Conservation (phyloP, 2,329 filamentous ascomycete species). For the Verticillium albo-atrum region DNA sequence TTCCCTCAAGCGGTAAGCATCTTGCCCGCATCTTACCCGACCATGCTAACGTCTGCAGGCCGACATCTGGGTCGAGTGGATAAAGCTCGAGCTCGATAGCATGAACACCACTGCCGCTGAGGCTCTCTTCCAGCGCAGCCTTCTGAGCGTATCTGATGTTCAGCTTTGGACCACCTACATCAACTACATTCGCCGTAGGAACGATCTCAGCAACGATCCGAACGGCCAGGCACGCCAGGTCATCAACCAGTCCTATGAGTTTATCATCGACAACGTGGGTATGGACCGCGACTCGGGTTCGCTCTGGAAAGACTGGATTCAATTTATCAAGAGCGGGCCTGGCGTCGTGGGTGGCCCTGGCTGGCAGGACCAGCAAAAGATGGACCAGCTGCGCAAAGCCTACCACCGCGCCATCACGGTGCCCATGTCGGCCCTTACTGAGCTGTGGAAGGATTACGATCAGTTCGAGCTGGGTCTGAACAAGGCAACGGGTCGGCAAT, state of each 20-base stretch:
- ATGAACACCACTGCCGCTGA: constrained; percentile 81
- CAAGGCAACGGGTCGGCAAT: constrained; percentile 93
- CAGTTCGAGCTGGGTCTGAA: constrained; percentile 92
- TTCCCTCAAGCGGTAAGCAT: constrained; percentile 86
- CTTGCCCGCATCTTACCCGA: not conserved
- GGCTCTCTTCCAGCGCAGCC: constrained; percentile 74
- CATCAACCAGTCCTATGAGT: constrained; percentile 84
- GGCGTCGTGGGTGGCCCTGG: constrained; percentile 78
- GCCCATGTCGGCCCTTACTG: constrained; percentile 77
- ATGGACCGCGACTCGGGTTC: constrained; percentile 85
- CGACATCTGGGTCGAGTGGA: constrained; percentile 85
- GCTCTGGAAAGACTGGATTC: constrained; percentile 92
- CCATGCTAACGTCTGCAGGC: constrained; percentile 56
- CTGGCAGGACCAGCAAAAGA: constrained; percentile 98
- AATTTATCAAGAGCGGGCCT: constrained; percentile 85
- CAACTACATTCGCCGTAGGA: constrained; percentile 88
- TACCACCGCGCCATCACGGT: constrained; percentile 88
- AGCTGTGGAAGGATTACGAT: constrained; percentile 96
- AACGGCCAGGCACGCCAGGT: constrained; percentile 72
- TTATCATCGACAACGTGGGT: constrained; percentile 84
- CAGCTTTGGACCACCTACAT: constrained; percentile 90
- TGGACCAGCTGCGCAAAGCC: constrained; percentile 86
- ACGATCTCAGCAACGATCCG: constrained; percentile 76
- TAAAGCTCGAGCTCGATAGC: constrained; percentile 82
- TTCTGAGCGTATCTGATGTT: constrained; percentile 76